Evolutionary conservation across 1,284 basidiomycete species (phyloP), one percentile per base, ranked within the genome.

Genomic region (Trametes pubescens): DNA sequence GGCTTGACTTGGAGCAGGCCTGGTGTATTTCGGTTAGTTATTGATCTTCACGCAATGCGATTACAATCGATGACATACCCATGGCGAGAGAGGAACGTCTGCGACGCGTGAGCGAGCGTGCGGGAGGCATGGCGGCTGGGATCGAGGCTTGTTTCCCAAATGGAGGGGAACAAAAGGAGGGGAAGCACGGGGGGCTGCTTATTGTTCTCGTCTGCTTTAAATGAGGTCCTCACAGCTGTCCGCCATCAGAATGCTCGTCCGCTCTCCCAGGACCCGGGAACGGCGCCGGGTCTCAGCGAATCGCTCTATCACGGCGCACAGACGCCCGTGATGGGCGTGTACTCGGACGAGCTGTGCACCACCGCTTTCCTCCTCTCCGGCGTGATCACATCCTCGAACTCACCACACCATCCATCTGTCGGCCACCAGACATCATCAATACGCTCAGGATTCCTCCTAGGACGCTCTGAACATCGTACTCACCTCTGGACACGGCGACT

Each of bases 1-100:
- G 87, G 76, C 68, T 84, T 87, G 54, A 84, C 82, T 35, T 71
- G 72, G 46, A 70, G 78, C 64, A 86, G 71, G n/a, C 77, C 79
- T 76, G 75, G 13, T 68, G 62, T 32, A 3, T n/a, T 8, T 7
- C 46, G 10, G 38, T 53, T 4, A 55, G 57, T 49, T 47, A 29
- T 5, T 43, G 18, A 7, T 48, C 2, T n/a, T 24, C 26, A 18
- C 24, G 22, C 32, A 21, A 11, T 37, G 24, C 13, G 11, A 32
- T 16, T 18, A 40, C 22, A 18, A 26, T 37, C 40, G 57, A 8
- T 16, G 34, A 63, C 65, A 58, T 57, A 69, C 67, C 67, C 48
- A 63, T 65, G 7, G 65, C 62, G 5, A 69, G 53, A n/a, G 67
- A 69, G 13, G 67, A 69, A 40, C 62, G 61, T 59, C 67, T 69